Evolutionary conservation across 495 filamentous ascomycete genomes (phyloP), one percentile per base, ranked within the genome.

Genomic region (Chaetomium tenue): DNA sequence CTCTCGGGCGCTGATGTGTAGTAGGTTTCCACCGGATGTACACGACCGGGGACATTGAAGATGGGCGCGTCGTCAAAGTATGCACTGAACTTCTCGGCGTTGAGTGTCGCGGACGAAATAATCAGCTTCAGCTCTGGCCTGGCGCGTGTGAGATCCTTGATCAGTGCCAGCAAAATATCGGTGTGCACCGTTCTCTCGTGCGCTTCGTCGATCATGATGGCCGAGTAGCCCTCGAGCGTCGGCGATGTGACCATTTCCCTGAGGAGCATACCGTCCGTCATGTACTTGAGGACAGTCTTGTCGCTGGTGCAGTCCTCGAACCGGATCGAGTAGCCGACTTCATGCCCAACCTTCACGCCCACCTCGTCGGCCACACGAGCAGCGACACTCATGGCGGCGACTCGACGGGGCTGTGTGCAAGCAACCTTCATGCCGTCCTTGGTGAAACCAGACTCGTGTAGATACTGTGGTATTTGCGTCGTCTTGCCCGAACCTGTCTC

Each of bases 251-350:
- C 83, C 66, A 97, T 88, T 71, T 97, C 93, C 71, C 93, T 84
- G 22, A 98, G 80, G 50, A 98, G 81, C 92, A 98, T 97, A 65
- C 94, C 94, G 73, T 98, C 94, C 3, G 94, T 98, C 92, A 97
- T 96, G 73, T 97, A 98, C 75, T 97, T 96, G 28, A 98, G 75
- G 47, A 93, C 82, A 0, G 94, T 98, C 77, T 97, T 96, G 66
- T 97, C 92, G 70, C 86, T 91, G 0, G 94, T 97, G 51, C 87
- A 86, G 74, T 98, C 92, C 70, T 98, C 94, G 71, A 98, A 98
- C 60, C 94, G 89, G 68, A 98, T 97, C 2, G 90, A 88, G 74
- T 98, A 98, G 40, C 94, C 94, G 39, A 97, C 93, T 71, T 96
- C 91, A 68, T 92, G 91, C 1, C 94, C 94, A 20, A 98, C 75